Evolutionary conservation across 192 early-diverging fungal species (phyloP).

Genomic region (Powellomyces hirtus): DNA sequence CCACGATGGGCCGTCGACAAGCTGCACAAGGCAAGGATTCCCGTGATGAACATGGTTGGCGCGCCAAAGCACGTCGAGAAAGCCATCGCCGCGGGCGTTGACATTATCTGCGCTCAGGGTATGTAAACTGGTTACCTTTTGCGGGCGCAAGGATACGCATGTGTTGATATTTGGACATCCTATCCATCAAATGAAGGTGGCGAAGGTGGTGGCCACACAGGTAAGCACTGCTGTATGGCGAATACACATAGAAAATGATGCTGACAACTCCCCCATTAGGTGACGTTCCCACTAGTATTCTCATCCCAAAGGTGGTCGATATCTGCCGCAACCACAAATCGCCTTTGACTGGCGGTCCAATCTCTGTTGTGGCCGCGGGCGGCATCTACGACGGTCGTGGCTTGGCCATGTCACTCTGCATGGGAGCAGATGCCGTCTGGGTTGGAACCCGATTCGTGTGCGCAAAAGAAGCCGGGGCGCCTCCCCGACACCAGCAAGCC

Average conservation of each 20-base stretch:
- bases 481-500: slow-evolving; percentile 39
- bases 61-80: slow-evolving; percentile 46
- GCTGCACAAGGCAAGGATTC: slow-evolving; percentile 43
- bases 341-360: slow-evolving; percentile 34
- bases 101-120: slow-evolving; percentile 49
- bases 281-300: too few relatives aligned
- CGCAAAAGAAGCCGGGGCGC: slow-evolving; percentile 44
- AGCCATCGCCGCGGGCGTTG: slow-evolving; percentile 42
- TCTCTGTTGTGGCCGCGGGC: slow-evolving; percentile 45
- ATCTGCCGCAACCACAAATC: slow-evolving; percentile 40
- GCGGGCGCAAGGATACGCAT: too few relatives aligned
- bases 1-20: slow-evolving; percentile 46
- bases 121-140: too few relatives aligned
- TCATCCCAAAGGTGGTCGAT: slow-evolving; percentile 47
- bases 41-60: slow-evolving; percentile 53
- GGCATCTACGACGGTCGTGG: slow-evolving; percentile 49
- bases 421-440: slow-evolving; percentile 49
- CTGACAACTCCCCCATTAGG: too few relatives aligned
- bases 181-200: too few relatives aligned
- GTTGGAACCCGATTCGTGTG: slow-evolving; percentile 48
- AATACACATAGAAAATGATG: too few relatives aligned
- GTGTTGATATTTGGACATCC: too few relatives aligned
- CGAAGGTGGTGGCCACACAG: too few relatives aligned
- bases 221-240: too few relatives aligned
- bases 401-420: slow-evolving; percentile 38